phyloP scores from a whole-genome alignment of 192 early-diverging fungal species.

The Backusella mclennaniae region DNA sequence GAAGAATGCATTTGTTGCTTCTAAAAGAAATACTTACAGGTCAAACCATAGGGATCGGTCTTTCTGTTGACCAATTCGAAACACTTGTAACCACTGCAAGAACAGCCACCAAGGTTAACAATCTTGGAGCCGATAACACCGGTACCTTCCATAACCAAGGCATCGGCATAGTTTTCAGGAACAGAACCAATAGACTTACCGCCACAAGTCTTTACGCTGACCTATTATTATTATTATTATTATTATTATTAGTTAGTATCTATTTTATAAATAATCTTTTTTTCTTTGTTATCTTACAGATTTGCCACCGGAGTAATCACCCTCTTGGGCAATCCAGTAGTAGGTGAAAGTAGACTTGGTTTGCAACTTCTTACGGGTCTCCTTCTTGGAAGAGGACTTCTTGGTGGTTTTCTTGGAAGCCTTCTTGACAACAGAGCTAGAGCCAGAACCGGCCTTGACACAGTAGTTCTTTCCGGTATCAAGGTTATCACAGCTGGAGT shows the following conservation, averaged over 20 bases:
- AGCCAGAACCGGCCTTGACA: not conserved
- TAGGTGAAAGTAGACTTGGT: constrained; percentile 33
- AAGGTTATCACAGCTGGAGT: constrained; percentile 13
- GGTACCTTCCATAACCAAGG: constrained; percentile 40
- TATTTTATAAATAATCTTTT: not conserved
- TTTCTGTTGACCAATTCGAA: constrained; percentile 31
- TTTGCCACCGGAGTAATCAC: constrained; percentile 27
- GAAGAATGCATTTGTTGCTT: not conserved
- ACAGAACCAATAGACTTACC: constrained; percentile 36
- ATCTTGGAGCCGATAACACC: constrained; percentile 30
- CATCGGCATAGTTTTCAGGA: constrained; percentile 32
- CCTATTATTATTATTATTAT: constrained; percentile 10
- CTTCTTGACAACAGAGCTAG: not conserved
- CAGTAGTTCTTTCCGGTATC: constrained; percentile 8
- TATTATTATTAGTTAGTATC: not conserved
- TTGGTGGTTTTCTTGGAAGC: not conserved
- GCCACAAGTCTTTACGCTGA: constrained; percentile 33
- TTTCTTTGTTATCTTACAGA: not conserved
- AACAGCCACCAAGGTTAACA: constrained; percentile 38
- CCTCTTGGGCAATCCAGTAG: constrained; percentile 39
- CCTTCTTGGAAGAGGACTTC: not conserved
- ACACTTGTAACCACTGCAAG: constrained; percentile 35
- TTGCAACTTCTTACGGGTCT: constrained; percentile 24
- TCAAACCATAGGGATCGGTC: constrained; percentile 33
- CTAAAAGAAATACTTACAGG: constrained; percentile 12